Evolutionary conservation across 1,139 yeast species (phyloP).

Genomic region (Zygoascus sp.): DNA sequence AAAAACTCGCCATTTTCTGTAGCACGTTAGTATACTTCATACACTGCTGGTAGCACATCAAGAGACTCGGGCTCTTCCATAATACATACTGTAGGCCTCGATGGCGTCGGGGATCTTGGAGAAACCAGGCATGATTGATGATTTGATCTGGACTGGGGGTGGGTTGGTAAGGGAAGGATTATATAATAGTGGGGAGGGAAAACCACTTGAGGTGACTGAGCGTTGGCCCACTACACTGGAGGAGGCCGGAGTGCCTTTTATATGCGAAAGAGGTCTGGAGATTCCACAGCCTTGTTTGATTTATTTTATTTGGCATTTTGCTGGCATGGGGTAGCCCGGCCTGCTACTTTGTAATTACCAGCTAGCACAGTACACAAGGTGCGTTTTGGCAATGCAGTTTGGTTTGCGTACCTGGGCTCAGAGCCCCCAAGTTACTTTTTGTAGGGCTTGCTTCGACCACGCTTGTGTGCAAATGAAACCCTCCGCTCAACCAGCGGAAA

Average conservation of each 20-base stretch:
- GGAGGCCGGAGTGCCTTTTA: too few species aligned
- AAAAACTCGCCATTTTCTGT: constrained; percentile 76
- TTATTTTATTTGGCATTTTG: neutral
- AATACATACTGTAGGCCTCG: constrained; percentile 54
- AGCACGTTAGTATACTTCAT: neutral
- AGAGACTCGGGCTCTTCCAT: too few species aligned
- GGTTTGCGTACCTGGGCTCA: neutral
- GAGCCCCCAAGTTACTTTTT: neutral
- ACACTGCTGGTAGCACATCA: too few species aligned
- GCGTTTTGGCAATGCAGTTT: too few species aligned
- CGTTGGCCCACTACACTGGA: too few species aligned
- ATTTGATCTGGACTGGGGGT: neutral
- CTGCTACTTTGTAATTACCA: neutral
- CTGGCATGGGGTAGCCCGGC: too few species aligned
- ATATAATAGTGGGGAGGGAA: constrained; percentile 4
- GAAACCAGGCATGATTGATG: constrained; percentile 12
- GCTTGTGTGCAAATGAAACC: too few species aligned
- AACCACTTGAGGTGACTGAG: too few species aligned
- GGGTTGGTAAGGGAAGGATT: neutral
- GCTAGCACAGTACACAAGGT: neutral
- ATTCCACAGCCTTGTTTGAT: neutral
- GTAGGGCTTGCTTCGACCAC: too few species aligned
- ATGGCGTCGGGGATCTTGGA: constrained; percentile 63
- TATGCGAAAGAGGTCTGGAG: too few species aligned
- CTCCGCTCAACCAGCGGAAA: neutral